These are phyloP conservation scores for Geranium incanum DNA, from an alignment of 441 rosid species.

Conservation along the genomic window DNA sequence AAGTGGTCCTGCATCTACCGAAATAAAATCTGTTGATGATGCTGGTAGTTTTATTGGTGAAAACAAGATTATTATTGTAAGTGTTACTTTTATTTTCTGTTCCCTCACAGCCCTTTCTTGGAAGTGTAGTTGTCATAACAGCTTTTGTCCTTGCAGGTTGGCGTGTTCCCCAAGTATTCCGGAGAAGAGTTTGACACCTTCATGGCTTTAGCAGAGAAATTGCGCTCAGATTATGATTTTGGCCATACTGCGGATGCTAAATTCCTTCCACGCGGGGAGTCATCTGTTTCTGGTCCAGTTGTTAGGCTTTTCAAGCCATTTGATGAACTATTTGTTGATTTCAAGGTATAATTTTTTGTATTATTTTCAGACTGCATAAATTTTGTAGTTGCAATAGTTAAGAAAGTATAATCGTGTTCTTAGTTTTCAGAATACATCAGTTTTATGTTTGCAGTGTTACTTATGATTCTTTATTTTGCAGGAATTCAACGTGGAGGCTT, in stretches of 20 bases:
- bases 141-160: slow-evolving; percentile 49
- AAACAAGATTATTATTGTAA: slow-evolving; percentile 62
- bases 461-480: slow-evolving; percentile 31
- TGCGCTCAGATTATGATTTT: slow-evolving; percentile 82
- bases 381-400: not conserved
- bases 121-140: not conserved
- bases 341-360: slow-evolving; percentile 42
- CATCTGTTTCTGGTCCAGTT: slow-evolving; percentile 67
- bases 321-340: slow-evolving; percentile 78
- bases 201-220: slow-evolving; percentile 58
- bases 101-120: not conserved
- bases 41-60: slow-evolving; percentile 49
- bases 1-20: slow-evolving; percentile 87
- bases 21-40: slow-evolving; percentile 61
- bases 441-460: not conserved
- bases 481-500: slow-evolving; percentile 59
- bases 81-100: slow-evolving; percentile 21
- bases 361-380: not conserved
- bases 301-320: slow-evolving; percentile 95
- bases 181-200: slow-evolving; percentile 77
- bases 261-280: slow-evolving; percentile 83
- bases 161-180: slow-evolving; percentile 76
- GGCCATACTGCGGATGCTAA: slow-evolving; percentile 79
- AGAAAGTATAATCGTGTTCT: too few relatives aligned
- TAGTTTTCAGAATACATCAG: not conserved